Base-by-base conservation (phyloP, 768 basidiomycete genomes). In the Psilocybe cyanescens region DNA sequence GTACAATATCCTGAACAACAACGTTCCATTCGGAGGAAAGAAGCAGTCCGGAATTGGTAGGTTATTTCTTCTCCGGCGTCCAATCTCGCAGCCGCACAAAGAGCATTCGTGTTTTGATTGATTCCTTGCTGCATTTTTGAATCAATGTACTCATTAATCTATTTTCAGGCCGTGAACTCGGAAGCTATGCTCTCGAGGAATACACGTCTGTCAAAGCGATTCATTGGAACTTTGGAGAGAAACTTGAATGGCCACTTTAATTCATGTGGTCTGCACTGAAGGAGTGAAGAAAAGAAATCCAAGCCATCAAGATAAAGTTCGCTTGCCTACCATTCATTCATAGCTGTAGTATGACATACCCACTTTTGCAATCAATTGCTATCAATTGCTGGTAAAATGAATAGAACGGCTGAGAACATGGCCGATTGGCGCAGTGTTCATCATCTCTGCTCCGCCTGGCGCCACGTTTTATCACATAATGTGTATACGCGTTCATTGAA, bases 11-110 rank as follows among this genome's bases (percentile, higher is more conserved):
- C 74, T 97, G 58, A 84, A 86, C 76, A 93, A 92, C 73, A 94
- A 96, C 61, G 89, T 95, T 48, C 97, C 97, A 1, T 98, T 98
- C 70, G 96, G 97, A 39, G 97, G 96, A 24, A 97, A 92, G 80
- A 97, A 96, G 76, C 90, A 93, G 72, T 92, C 91, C 46, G 95
- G 95, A 55, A 88, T 92, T 69, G 90, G 92, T 91, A 66, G 60
- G 83, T 75, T 58, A 8, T 54, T 61, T 45, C 51, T 12, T 11
- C 16, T 53, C 12, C 44, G n/a, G 41, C 19, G 4, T 9, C 12
- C 14, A 17, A 45, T 55, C 8, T 16, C 49, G 14, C 41, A 14
- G 41, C n/a, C 37, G 45, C 33, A n/a, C 30, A 29, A 16, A 41
- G 14, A 28, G 9, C 45, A 11, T 14, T 46, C 28, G 6, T 44